Evolutionary conservation across 1,284 basidiomycete genomes (phyloP).

Genomic region (Tetrapyrgos nigripes): DNA sequence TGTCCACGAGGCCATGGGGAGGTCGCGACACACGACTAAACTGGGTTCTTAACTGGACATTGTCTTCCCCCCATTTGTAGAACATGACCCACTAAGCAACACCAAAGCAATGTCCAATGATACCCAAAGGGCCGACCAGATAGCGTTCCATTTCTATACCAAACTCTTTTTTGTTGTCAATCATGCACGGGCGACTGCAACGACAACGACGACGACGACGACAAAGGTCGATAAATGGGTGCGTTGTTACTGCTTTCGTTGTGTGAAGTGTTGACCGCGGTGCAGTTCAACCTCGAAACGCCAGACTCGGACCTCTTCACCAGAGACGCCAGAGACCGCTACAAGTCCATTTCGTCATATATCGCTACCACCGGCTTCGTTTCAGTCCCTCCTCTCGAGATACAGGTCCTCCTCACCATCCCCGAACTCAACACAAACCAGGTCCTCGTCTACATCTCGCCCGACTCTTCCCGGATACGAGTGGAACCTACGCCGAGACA

Average conservation of each 20-base stretch:
- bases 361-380: slow-evolving; percentile 46
- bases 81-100: too few species aligned
- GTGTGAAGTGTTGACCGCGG: too few species aligned
- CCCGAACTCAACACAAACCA: slow-evolving; percentile 66
- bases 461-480: slow-evolving; percentile 62
- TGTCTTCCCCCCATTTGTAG: too few species aligned
- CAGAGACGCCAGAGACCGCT: slow-evolving; percentile 62
- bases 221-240: slow-evolving; percentile 81
- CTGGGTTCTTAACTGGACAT: too few species aligned
- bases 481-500: slow-evolving; percentile 70
- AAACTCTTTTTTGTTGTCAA: slow-evolving; percentile 78
- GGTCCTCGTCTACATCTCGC: slow-evolving; percentile 69
- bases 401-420: slow-evolving; percentile 73
- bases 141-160: slow-evolving; percentile 78
- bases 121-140: slow-evolving; percentile 80
- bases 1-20: too few species aligned
- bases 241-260: slow-evolving; percentile 30
- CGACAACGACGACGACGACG: slow-evolving; percentile 47
- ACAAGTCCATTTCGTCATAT: slow-evolving; percentile 60
- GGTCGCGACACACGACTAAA: too few species aligned
- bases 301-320: slow-evolving; percentile 67
- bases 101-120: slow-evolving; percentile 63
- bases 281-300: slow-evolving; percentile 82
- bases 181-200: slow-evolving; percentile 67
- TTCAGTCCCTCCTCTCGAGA: slow-evolving; percentile 63